Evolutionary conservation across 352 stramenopile genomes (phyloP).

Genomic region (Phytophthora lateralis): DNA sequence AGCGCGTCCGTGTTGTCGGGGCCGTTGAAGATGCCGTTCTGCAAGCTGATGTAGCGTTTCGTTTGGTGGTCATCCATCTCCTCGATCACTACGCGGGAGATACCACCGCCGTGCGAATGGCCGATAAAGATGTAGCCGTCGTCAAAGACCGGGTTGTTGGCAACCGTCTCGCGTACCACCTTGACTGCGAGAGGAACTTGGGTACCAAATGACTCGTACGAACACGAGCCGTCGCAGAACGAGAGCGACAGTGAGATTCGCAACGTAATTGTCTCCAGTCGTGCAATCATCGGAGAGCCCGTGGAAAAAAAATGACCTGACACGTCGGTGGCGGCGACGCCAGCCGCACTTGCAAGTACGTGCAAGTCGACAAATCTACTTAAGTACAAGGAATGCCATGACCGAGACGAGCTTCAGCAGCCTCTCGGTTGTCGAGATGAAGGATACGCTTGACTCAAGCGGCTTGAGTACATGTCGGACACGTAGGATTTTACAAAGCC

Average conservation of each 20-base stretch:
- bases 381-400: too few species aligned
- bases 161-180: slow-evolving; percentile 29
- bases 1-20: slow-evolving; percentile 28
- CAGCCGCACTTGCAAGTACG: not conserved
- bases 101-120: slow-evolving; percentile 43
- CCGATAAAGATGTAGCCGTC: slow-evolving; percentile 20
- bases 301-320: not conserved
- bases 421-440: slow-evolving; percentile 36
- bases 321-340: not conserved
- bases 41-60: slow-evolving; percentile 42
- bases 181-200: slow-evolving; percentile 41
- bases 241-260: slow-evolving; percentile 22
- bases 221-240: slow-evolving; percentile 41
- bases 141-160: slow-evolving; percentile 22
- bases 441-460: slow-evolving; percentile 30
- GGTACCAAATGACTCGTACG: slow-evolving; percentile 18
- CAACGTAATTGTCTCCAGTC: slow-evolving; percentile 3
- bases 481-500: too few species aligned
- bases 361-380: too few species aligned
- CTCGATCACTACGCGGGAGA: slow-evolving; percentile 49
- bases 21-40: slow-evolving; percentile 49
- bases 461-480: slow-evolving; percentile 48
- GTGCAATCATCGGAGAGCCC: slow-evolving; percentile 1
- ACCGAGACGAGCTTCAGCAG: slow-evolving; percentile 16
- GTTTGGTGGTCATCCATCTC: slow-evolving; percentile 56